Evolutionary conservation across 306 rosid species (phyloP).

Genomic region (Cucumis cinereus): DNA sequence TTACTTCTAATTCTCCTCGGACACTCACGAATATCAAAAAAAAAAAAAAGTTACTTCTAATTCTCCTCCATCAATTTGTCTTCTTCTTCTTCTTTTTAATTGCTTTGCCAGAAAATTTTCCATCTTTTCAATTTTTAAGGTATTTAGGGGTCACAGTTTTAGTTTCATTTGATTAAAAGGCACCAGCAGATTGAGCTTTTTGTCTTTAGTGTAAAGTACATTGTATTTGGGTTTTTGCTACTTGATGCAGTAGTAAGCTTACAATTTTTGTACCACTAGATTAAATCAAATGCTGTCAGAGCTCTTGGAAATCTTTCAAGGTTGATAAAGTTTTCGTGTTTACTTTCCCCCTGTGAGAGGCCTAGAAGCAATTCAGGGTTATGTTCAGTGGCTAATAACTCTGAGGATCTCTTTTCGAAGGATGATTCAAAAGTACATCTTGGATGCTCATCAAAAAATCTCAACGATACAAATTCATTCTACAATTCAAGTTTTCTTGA

Average conservation of each 20-base stretch:
- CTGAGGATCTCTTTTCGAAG: constrained; percentile 15
- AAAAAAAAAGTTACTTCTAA: too few species aligned
- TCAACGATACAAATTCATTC: constrained; percentile 20
- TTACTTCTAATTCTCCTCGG: too few species aligned
- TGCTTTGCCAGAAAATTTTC: neutral
- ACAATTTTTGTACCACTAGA: constrained; percentile 25
- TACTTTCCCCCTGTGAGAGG: constrained; percentile 16
- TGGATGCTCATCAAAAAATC: constrained; percentile 13
- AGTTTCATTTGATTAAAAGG: neutral
- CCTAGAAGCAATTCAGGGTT: constrained; percentile 12
- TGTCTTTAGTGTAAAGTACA: neutral
- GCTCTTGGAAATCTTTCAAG: constrained; percentile 95
- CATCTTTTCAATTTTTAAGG: neutral
- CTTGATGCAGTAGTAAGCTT: neutral
- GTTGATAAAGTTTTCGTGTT: constrained; percentile 38
- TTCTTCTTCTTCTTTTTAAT: neutral
- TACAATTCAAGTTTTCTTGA: constrained; percentile 37
- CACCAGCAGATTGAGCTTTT: neutral
- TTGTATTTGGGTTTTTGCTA: neutral
- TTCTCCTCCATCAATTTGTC: too few species aligned
- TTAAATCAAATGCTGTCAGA: constrained; percentile 96
- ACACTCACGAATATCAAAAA: too few species aligned
- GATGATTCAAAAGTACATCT: constrained; percentile 13
- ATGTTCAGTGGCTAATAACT: neutral
- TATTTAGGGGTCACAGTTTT: neutral